Evolutionary conservation across 768 basidiomycete species (phyloP).

Genomic region (Lactifluus echinatus): DNA sequence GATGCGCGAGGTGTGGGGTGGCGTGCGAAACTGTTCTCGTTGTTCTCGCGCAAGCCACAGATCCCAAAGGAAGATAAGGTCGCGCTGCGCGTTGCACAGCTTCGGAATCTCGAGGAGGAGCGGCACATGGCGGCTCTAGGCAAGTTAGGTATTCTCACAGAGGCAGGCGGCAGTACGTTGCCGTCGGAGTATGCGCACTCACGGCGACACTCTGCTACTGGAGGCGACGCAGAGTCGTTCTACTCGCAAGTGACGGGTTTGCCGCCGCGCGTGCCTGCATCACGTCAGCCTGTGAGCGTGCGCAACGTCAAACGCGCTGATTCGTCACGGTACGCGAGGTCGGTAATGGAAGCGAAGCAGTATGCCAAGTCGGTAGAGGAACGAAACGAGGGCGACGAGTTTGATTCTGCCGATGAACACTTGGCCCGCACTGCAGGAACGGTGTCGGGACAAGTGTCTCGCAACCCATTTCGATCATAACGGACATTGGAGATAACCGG

Average conservation of each 20-base stretch:
- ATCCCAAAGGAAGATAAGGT: conserved; percentile 13
- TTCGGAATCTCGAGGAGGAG: conserved; percentile 44
- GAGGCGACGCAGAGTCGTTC: conserved; percentile 42
- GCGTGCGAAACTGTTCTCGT: conserved; percentile 41
- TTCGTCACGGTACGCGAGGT: conserved; percentile 36
- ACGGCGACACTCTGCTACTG: conserved; percentile 26
- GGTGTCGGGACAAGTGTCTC: background rate
- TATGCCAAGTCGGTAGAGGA: conserved; percentile 43
- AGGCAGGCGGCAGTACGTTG: conserved; percentile 25
- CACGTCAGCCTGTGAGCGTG: conserved; percentile 56
- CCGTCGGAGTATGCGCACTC: conserved; percentile 11
- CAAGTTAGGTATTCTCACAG: conserved; percentile 29
- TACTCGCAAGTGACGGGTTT: conserved; percentile 65
- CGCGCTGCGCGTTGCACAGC: conserved; percentile 30
- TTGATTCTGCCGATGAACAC: background rate
- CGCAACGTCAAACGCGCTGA: conserved; percentile 25
- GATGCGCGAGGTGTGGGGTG: conserved; percentile 38
- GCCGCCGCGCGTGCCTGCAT: conserved; percentile 52
- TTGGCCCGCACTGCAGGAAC: background rate
- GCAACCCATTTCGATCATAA: conserved; percentile 12
- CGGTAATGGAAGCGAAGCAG: conserved; percentile 48
- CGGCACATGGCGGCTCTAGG: conserved; percentile 34
- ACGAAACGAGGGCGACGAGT: background rate
- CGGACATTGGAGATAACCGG: too few species aligned
- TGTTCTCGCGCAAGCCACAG: conserved; percentile 42